These are phyloP conservation scores for Cyberlindnera mycetangii DNA, from an alignment of 805 yeast species.

Conservation along the genomic window DNA sequence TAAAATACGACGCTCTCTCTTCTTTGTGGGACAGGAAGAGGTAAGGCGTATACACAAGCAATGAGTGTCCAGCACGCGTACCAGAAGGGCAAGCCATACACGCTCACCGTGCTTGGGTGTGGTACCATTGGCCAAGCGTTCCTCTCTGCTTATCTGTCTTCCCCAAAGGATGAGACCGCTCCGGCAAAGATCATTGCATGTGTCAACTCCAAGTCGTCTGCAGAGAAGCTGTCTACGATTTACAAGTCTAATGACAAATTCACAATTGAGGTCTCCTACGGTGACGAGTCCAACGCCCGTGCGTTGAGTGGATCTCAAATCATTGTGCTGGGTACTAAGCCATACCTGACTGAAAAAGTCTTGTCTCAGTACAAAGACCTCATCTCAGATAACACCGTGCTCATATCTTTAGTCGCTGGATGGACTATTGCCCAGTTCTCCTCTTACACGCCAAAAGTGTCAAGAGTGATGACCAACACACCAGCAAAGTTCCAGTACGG, in stretches of 20 bases:
- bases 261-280: constrained; percentile 50
- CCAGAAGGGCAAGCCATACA: constrained; percentile 33
- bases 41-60: too few species aligned
- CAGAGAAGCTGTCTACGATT: constrained; percentile 43
- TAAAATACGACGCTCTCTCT: too few species aligned
- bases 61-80: too few species aligned
- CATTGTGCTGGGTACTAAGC: constrained; percentile 84
- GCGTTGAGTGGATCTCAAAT: constrained; percentile 70
- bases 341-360: constrained; percentile 67
- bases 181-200: constrained; percentile 80
- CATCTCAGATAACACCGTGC: constrained; percentile 44
- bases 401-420: constrained; percentile 89
- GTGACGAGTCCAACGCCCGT: constrained; percentile 43
- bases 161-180: constrained; percentile 38
- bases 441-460: constrained; percentile 51
- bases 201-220: constrained; percentile 55
- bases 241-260: constrained; percentile 41
- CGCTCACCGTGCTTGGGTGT: constrained; percentile 80
- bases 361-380: constrained; percentile 38
- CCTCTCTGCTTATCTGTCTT: constrained; percentile 67
- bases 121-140: constrained; percentile 98
- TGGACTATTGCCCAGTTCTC: constrained; percentile 73
- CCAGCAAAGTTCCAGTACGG: constrained; percentile 94
- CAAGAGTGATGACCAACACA: constrained; percentile 97
- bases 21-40: too few species aligned